These are phyloP conservation scores for Diaporthe batatas DNA, from an alignment of 2,329 filamentous ascomycete genomes.

Conservation along the genomic window DNA sequence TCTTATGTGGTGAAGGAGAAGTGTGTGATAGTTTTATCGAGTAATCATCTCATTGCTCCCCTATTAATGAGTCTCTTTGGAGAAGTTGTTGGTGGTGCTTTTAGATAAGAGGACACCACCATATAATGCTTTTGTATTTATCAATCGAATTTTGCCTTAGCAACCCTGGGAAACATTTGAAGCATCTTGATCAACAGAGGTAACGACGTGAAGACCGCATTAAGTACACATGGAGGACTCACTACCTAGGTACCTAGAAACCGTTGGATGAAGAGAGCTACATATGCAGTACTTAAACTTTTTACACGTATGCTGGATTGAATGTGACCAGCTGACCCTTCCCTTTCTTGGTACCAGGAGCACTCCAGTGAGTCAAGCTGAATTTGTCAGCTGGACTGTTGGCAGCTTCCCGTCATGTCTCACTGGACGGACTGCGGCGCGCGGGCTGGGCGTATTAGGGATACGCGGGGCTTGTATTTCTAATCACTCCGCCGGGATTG, in stretches of 20 bases:
- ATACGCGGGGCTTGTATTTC: not conserved
- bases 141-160: too few species aligned
- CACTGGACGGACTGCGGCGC: not conserved
- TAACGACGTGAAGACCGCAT: too few species aligned
- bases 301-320: not conserved
- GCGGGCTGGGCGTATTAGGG: not conserved
- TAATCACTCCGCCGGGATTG: constrained; percentile 14
- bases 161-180: too few species aligned
- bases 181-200: not conserved
- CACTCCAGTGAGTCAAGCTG: not conserved
- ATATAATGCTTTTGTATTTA: not conserved
- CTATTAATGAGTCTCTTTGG: not conserved
- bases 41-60: not conserved
- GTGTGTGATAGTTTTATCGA: not conserved
- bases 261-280: not conserved
- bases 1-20: not conserved
- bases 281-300: not conserved
- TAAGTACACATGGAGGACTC: too few species aligned
- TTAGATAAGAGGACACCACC: not conserved
- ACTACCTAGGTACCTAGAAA: too few species aligned
- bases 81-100: not conserved
- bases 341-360: not conserved
- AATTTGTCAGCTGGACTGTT: constrained; percentile 28
- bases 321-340: not conserved
- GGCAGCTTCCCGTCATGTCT: not conserved